Evolutionary conservation across 176 grass and related monocot genomes (phyloP).

Genomic region (Musa beccarii): DNA sequence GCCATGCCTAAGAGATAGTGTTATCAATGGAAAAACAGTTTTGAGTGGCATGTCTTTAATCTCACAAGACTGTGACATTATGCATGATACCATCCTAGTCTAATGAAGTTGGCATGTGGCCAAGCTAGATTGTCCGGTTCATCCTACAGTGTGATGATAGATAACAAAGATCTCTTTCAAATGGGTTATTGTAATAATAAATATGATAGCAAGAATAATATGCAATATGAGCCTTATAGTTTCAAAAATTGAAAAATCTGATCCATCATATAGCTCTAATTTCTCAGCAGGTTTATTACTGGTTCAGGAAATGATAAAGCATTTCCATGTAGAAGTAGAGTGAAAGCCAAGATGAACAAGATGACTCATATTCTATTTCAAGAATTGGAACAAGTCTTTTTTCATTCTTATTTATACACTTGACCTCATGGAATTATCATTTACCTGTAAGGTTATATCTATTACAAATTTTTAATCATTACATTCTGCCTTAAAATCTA

Average conservation of each 20-base stretch:
- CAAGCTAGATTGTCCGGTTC: too few relatives aligned
- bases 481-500: too few relatives aligned
- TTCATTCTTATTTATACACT: too few relatives aligned
- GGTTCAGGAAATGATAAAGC: background rate
- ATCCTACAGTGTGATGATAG: background rate
- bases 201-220: background rate
- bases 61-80: too few relatives aligned
- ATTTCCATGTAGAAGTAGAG: background rate
- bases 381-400: too few relatives aligned
- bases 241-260: background rate
- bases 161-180: background rate
- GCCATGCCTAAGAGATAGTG: background rate
- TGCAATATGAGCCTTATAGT: background rate
- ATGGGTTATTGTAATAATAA: background rate
- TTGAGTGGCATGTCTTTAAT: too few relatives aligned
- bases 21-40: background rate
- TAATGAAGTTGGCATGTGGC: too few relatives aligned
- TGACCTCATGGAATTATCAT: too few relatives aligned
- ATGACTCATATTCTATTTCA: background rate
- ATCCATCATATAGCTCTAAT: background rate
- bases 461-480: too few relatives aligned
- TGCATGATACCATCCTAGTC: too few relatives aligned
- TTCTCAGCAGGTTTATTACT: background rate
- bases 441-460: too few relatives aligned
- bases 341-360: background rate